A percentile compares a stretch with the other conserved stretches of the same genome.
Conservation (phyloP, 1,139 yeast species). For the Diutina ranongensis region DNA sequence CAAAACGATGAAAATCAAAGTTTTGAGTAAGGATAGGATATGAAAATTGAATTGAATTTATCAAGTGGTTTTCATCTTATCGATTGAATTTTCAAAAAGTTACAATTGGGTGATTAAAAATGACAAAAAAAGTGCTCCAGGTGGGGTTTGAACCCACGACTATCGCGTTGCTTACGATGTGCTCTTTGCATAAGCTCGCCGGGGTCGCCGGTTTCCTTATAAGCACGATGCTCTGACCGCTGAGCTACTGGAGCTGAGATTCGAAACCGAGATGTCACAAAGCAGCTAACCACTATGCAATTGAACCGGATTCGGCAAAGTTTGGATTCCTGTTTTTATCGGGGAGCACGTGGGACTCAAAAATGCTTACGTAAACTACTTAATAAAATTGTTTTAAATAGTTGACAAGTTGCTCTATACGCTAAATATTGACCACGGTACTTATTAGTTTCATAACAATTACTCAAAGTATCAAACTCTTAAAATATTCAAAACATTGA, state of each 20-base stretch:
- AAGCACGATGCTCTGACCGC: slow-evolving; percentile 6
- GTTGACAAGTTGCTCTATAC: too few species aligned
- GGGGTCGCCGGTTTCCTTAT: slow-evolving; percentile 2
- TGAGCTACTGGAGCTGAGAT: slow-evolving; percentile 6
- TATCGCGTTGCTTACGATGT: slow-evolving; percentile 39
- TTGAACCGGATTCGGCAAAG: not conserved
- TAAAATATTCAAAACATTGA: too few species aligned
- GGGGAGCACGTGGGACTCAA: too few species aligned
- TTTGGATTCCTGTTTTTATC: not conserved
- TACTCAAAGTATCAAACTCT: too few species aligned
- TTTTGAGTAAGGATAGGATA: too few species aligned
- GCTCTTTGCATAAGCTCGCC: slow-evolving; percentile 6
- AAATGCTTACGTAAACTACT: too few species aligned
- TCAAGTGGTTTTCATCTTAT: too few species aligned
- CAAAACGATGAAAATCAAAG: not conserved
- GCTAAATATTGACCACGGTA: too few species aligned
- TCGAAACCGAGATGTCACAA: not conserved
- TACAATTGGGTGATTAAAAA: not conserved
- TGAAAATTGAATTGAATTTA: too few species aligned
- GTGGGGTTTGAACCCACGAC: slow-evolving; percentile 50
- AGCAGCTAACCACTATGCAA: slow-evolving; percentile 5
- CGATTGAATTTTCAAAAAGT: not conserved
- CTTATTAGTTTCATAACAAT: too few species aligned
- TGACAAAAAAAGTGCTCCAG: slow-evolving; percentile 29
- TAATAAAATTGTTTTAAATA: too few species aligned